These are phyloP conservation scores for Rhododendron vialii DNA, from an alignment of 148 eudicot species.

Conservation along the genomic window DNA sequence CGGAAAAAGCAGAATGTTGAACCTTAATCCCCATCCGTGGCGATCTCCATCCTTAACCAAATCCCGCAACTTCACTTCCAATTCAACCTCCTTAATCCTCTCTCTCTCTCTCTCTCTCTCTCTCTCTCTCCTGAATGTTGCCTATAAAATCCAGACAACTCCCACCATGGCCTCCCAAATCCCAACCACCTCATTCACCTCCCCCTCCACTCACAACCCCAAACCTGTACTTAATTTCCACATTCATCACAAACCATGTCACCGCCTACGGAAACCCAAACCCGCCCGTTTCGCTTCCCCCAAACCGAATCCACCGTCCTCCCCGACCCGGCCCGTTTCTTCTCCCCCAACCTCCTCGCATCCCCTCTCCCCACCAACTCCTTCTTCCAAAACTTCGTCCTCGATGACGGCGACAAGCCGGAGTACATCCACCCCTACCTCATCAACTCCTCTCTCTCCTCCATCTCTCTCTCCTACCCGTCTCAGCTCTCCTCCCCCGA, in stretches of 20 bases:
- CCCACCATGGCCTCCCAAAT: background rate
- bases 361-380: conserved; percentile 84
- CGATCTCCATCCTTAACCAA: too few relatives aligned
- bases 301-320: conserved; percentile 47
- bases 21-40: too few relatives aligned
- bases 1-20: too few relatives aligned
- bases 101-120: background rate
- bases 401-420: conserved; percentile 85
- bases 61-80: too few relatives aligned
- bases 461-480: conserved; percentile 70
- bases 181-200: background rate
- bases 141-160: background rate
- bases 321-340: conserved; percentile 72
- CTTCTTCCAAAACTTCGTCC: conserved; percentile 82
- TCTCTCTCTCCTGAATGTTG: too few relatives aligned
- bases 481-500: conserved; percentile 43
- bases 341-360: conserved; percentile 49
- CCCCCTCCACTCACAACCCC: background rate
- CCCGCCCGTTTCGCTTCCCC: conserved; percentile 50
- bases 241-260: background rate
- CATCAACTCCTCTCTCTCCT: conserved; percentile 48
- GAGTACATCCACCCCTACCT: conserved; percentile 90
- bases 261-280: conserved; percentile 6
- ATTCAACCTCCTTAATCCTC: too few relatives aligned
- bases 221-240: background rate